Evolutionary conservation across 768 basidiomycete species (phyloP), one percentile per base, ranked within the genome.

Genomic region (Rhodotorula graminis): DNA sequence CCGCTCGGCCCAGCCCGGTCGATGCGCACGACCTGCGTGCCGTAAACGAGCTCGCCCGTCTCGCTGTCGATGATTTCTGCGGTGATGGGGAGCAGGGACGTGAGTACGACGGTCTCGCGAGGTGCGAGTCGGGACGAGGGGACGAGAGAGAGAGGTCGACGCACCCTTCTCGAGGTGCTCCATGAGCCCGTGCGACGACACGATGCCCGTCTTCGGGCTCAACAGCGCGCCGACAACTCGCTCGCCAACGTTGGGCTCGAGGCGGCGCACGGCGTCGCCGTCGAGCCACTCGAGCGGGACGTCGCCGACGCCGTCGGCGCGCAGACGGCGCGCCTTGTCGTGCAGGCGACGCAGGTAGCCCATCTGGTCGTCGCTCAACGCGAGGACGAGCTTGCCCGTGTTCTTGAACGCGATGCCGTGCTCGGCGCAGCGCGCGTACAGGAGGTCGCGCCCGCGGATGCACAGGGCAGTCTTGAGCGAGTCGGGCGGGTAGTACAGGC

Each of bases 381-480:
- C 95, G 53, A 98, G 90, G 2, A 98, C 87, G 27, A 99, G 88
- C 82, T 98, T 99, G 53, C 93, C 92, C 0, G 87, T 86, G 80
- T 89, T 90, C 59, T 84, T 84, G 79, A 87, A 83, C 0, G 89
- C 88, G 50, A 98, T 86, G 60, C 84, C 83, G 73, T 88, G 81
- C 23, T 79, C 69, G 56, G 84, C 74, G 82, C 93, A 96, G 63
- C 87, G 86, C 33, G 88, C 83, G 78, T 97, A 97, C 73, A 97
- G 84, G 74, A 96, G 82, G 64, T 90, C 84, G 42, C 95, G 86
- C 7, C 95, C 95, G 53, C 91, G 88, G 42, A 95, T 84, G 60
- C 93, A 97, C 40, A 96, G 83, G 29, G 83, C 85, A 19, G 91
- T 93, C 82, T 97, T 97, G 72, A 93, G 82, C 3, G 93, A 95